Base-by-base conservation (phyloP, 345 rosid genomes). In the Sisymbrium altissimum region DNA sequence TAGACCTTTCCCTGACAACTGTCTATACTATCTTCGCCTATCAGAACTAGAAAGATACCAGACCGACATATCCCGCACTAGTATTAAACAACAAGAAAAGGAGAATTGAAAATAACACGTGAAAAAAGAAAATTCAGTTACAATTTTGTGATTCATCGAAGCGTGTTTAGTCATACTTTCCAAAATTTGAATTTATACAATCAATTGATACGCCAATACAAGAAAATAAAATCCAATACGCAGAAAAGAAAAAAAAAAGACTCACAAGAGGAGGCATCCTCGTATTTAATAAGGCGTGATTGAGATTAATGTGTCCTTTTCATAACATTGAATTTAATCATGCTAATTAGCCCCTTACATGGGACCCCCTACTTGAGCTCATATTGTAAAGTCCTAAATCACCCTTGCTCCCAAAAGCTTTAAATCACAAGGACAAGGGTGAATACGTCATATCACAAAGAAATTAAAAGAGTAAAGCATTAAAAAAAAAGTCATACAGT, bases 221-320 rank as follows among this genome's bases (percentile, higher is more conserved):
- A 39, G 1, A 4, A 29, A 44, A 65, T 43, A 46, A 21, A 29
- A 3, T 13, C 10, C 19, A 50, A 23, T 23, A 50, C 56, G 56
- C 11, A 52, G 57, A 52, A 52, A 52, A 52, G 10, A 44, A 29
- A 7, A 13, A 7, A 13, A 50, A 48, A 53, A 12, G 40, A 58
- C 27, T 62, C 79, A 69, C 79, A 55, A 68, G 74, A 33, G 58
- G 33, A 76, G 75, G 4, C 59, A 76, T 15, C 0, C 12, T 62
- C 65, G 79, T 76, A 63, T 54, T 76, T 53, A 69, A 76, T 54
- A 69, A 62, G 23, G 78, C 79, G 82, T 83, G 80, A 72, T 13
- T 7, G 25, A 61, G 84, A 8, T 80, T 82, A 74, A 83, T 72
- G 30, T n/a, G 81, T 64, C 32, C 84, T 74, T 78, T 82, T 48